phyloP scores from a whole-genome alignment of 2,329 filamentous ascomycete genomes.

The Leptographium procerum region DNA sequence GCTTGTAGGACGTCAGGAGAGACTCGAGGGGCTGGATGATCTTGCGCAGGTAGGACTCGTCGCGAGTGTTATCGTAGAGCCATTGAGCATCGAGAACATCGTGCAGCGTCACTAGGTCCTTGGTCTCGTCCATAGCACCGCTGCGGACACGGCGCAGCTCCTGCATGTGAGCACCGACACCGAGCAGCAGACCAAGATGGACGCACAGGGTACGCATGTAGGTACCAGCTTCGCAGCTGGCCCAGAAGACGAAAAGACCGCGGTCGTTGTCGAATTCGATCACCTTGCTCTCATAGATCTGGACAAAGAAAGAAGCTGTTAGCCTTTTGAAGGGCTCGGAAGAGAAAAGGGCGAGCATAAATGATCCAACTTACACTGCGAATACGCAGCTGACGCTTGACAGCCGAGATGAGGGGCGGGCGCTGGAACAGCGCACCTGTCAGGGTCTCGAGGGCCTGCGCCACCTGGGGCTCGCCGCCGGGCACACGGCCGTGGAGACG shows the following conservation, averaged over 20 bases:
- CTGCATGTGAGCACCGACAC: constrained; percentile 73
- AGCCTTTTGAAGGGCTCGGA: background rate
- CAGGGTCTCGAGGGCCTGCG: constrained; percentile 85
- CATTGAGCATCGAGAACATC: constrained; percentile 94
- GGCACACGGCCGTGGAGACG: constrained; percentile 91
- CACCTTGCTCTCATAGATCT: constrained; percentile 89
- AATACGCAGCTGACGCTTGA: constrained; percentile 97
- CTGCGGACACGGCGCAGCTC: constrained; percentile 87
- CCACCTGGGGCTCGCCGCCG: constrained; percentile 85
- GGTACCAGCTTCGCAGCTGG: constrained; percentile 95
- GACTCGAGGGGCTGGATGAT: constrained; percentile 92
- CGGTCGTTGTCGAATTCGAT: constrained; percentile 98
- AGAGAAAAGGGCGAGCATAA: background rate
- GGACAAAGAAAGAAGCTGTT: background rate
- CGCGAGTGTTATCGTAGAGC: constrained; percentile 88
- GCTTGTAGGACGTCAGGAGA: constrained; percentile 85
- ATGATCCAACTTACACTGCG: constrained; percentile 43
- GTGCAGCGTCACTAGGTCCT: constrained; percentile 85
- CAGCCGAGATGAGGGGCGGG: constrained; percentile 91
- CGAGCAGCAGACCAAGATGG: constrained; percentile 55
- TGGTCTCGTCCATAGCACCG: constrained; percentile 88
- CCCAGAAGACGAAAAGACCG: constrained; percentile 97
- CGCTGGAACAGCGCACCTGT: constrained; percentile 96
- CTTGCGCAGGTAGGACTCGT: constrained; percentile 82
- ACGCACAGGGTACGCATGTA: constrained; percentile 98